Base-by-base conservation (phyloP, 1,284 basidiomycete species). In the Irpex sp. region DNA sequence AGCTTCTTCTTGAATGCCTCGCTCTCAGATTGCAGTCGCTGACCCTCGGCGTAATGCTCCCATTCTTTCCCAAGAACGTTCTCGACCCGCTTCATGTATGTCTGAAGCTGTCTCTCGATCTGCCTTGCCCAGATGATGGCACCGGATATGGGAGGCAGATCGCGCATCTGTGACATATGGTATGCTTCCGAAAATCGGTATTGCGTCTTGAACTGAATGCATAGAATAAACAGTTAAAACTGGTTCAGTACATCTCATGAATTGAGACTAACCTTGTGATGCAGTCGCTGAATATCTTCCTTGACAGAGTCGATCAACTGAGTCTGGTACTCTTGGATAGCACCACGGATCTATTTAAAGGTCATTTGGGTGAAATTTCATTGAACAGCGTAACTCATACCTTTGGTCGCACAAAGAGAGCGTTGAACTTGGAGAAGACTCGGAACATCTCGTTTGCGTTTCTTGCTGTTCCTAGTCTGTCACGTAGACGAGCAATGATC, bases 381-480 rank as follows among this genome's bases (percentile, higher is more conserved):
- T 47, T 15, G 35, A 17, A n/a, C n/a, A 7, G 33, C 9, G 1
- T 26, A 43, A 15, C 51, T 31, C 21, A 9, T 59, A 94, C 94
- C 87, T 98, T 98, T n/a, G 96, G 97, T 64, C 97, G 85, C 37
- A 99, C 96, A 73, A 99, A 98, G 37, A 99, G 80, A 1, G 94
- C 93, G 76, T 99, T 98, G 82, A 98, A 99, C 77, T 97, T 97
- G 4, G 94, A 97, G 76, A 99, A 97, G 56, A 98, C 97, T 60
- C 96, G 86, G 78, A 99, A 98, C 96, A 98, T 99, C 79, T 98
- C 97, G 72, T 97, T 97, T 1, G 97, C 97, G 72, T 97, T 98
- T 58, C 94, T 84, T 31, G 97, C 96, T 8, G 94, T 97, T n/a
- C 94, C 97, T 19, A 99, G 83, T 63, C 94, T 83, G 75, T 98